Evolutionary conservation across 805 yeast genomes (phyloP).

Genomic region (Hemisphaericaspora nanyangensis): DNA sequence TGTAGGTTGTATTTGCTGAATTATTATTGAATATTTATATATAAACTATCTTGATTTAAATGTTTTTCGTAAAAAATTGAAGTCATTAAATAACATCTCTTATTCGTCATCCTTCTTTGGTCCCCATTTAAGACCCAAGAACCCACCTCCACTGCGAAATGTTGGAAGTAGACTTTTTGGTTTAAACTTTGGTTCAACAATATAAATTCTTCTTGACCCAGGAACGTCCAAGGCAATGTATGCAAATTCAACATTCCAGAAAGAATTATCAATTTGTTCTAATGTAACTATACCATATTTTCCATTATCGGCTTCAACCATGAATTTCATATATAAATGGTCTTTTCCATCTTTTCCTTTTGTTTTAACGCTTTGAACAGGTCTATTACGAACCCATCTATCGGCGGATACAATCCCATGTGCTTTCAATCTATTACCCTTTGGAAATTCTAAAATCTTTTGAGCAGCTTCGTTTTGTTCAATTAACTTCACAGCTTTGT

Average conservation of each 20-base stretch:
- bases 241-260: constrained; percentile 63
- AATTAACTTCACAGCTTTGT: constrained; percentile 74
- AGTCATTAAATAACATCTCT: constrained; percentile 2
- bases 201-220: constrained; percentile 61
- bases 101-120: constrained; percentile 49
- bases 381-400: constrained; percentile 86
- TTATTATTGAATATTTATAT: not conserved
- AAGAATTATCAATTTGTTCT: constrained; percentile 72
- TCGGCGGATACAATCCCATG: constrained; percentile 72
- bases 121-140: constrained; percentile 86
- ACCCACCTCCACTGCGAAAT: constrained; percentile 43
- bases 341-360: constrained; percentile 75
- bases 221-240: constrained; percentile 75
- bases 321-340: constrained; percentile 79
- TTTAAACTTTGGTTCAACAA: constrained; percentile 57
- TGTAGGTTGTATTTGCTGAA: too few species aligned
- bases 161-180: constrained; percentile 42
- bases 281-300: constrained; percentile 69
- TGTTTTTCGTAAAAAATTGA: not conserved
- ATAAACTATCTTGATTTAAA: too few species aligned
- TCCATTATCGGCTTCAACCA: constrained; percentile 66
- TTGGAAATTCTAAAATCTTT: constrained; percentile 48
- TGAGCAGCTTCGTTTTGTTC: constrained; percentile 65
- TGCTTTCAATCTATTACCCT: constrained; percentile 68
- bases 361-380: constrained; percentile 64